Evolutionary conservation across 1,284 basidiomycete species (phyloP), one percentile per base, ranked within the genome.

Genomic region (Singerocomus inundabilis): DNA sequence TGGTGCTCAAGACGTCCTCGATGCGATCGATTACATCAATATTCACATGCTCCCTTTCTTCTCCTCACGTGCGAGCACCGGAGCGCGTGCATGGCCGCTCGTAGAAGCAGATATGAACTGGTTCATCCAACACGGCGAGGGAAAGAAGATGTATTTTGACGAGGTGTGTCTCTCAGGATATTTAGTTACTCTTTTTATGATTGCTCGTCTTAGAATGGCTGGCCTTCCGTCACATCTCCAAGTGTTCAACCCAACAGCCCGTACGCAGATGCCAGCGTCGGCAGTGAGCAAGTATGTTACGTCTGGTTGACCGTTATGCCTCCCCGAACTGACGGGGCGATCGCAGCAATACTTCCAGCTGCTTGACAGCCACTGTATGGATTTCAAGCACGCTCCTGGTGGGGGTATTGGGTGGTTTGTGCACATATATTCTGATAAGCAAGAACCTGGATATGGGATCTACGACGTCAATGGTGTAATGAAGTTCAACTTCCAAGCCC

Each of bases 351-450:
- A 87, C 60, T 86, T 72, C 55, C 66, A 68, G n/a, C 66, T 89
- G 11, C 76, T 89, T n/a, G 84, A 89, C 56, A 62, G 69, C 4
- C 75, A 83, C 50, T 89, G 87, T 58, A 58, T 69, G 10, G 74
- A 80, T 58, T 73, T 88, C 59, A 88, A 88, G 67, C 60, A 58
- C 0, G 76, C 79, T 25, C 67, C 73, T 10, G 75, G 76, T 5
- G 84, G 85, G 15, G 84, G 85, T 26, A 70, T 89, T 21, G 88
- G 87, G 11, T 90, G 88, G 88, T 91, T 91, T 61, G 82, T 82
- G 40, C 87, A 89, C 60, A 82, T 88, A 42, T 89, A 86, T 60
- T 80, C 80, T 3, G 85, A 88, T 59, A 55, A 67, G 51, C 75
- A 80, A 63, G 83, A 85, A 57, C 79, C 80, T 26, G 84, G 85